Evolutionary conservation across 441 rosid genomes (phyloP).

Genomic region (Bruguiera hainesii): DNA sequence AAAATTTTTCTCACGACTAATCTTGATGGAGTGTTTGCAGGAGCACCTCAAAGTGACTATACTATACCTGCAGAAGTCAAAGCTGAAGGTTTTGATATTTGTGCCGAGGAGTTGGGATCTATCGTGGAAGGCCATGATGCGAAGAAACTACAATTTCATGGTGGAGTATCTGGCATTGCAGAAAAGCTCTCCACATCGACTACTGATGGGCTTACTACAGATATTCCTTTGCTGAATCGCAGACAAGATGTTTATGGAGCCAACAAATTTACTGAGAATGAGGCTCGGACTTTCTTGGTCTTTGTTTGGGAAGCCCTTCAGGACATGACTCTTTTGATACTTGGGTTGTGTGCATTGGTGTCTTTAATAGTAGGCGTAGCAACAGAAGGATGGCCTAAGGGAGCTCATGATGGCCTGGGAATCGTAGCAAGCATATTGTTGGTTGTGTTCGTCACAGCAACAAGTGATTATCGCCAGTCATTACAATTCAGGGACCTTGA

Average conservation of each 20-base stretch:
- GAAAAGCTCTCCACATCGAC: constrained; percentile 63
- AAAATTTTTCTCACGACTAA: constrained; percentile 3
- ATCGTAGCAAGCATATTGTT: constrained; percentile 43
- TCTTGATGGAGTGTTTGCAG: constrained; percentile 30
- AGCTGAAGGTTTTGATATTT: constrained; percentile 75
- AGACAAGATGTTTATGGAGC: constrained; percentile 71
- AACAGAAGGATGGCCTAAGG: constrained; percentile 40
- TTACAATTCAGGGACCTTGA: constrained; percentile 37
- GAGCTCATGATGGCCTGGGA: constrained; percentile 54
- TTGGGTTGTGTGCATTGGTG: constrained; percentile 39
- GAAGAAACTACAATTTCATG: constrained; percentile 70
- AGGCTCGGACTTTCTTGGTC: constrained; percentile 55
- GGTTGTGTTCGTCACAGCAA: constrained; percentile 40
- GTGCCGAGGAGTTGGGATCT: constrained; percentile 80
- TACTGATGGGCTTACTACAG: constrained; percentile 42
- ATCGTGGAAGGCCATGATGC: constrained; percentile 74
- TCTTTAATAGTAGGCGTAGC: constrained; percentile 43
- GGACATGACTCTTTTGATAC: constrained; percentile 45
- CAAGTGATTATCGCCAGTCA: constrained; percentile 40
- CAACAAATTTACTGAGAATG: constrained; percentile 71
- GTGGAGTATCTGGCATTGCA: constrained; percentile 67
- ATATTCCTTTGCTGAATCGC: constrained; percentile 28
- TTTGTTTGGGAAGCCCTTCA: constrained; percentile 49
- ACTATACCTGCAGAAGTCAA: constrained; percentile 63
- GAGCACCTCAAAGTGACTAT: constrained; percentile 67